These are phyloP conservation scores for Sporothrix euskadiensis DNA, from an alignment of 2,329 filamentous ascomycete species.

Conservation along the genomic window DNA sequence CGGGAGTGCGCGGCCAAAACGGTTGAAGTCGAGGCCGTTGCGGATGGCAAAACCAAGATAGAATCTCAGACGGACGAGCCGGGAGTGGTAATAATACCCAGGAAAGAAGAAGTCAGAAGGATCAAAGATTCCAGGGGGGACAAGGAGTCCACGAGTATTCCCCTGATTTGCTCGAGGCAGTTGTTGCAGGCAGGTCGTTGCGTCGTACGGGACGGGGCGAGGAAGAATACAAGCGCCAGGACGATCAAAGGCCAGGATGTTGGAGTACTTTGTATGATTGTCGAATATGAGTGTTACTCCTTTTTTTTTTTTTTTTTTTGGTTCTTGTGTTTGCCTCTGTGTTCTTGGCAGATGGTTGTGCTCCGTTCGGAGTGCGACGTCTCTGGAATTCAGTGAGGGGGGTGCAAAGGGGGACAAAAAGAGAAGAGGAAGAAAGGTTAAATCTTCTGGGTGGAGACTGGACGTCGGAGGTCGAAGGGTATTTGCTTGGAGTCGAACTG, in stretches of 20 bases:
- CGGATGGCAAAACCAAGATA: not conserved
- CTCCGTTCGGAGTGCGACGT: not conserved
- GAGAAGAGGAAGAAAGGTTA: no score
- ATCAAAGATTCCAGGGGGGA: not conserved
- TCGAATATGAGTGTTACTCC: not conserved
- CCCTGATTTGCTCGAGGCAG: not conserved
- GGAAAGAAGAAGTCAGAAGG: not conserved
- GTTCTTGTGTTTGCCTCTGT: not conserved
- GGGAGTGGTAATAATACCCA: not conserved
- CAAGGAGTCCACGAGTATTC: conserved; percentile 2
- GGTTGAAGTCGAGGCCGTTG: not conserved
- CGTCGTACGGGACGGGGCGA: conserved; percentile 3
- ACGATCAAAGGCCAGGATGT: not conserved
- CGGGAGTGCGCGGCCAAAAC: not conserved
- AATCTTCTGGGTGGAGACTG: not conserved
- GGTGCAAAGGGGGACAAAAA: not conserved
- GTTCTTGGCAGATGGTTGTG: not conserved
- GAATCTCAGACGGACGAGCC: conserved; percentile 1
- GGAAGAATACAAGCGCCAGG: conserved; percentile 17
- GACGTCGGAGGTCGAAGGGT: not conserved
- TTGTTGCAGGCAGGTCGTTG: not conserved
- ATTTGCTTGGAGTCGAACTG: not conserved
- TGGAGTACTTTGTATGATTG: not conserved
- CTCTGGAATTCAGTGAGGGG: not conserved
- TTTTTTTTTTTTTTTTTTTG: not conserved